These are phyloP conservation scores for Coemansia sp. DNA, from an alignment of 371 early-diverging fungal species.

Conservation along the genomic window DNA sequence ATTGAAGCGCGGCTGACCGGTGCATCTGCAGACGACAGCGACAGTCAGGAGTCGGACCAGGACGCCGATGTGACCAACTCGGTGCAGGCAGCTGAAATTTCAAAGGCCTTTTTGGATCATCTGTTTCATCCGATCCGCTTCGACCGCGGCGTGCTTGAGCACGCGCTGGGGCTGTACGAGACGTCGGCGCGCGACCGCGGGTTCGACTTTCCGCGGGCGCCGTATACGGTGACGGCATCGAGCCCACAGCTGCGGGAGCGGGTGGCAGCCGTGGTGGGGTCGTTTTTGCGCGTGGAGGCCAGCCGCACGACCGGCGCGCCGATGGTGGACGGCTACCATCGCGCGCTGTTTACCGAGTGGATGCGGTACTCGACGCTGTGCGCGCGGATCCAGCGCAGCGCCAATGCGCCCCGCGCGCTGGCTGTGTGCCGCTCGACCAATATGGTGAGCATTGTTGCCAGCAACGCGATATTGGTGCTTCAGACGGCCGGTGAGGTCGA, in stretches of 20 bases:
- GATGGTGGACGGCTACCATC: conserved; percentile 37
- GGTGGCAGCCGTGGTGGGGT: conserved; percentile 32
- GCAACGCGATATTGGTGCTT: conserved; percentile 29
- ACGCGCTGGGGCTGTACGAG: conserved; percentile 40
- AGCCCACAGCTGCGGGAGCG: conserved; percentile 36
- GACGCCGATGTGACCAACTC: not conserved
- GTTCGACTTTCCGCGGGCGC: conserved; percentile 27
- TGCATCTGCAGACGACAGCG: not conserved
- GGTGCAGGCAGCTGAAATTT: conserved; percentile 32
- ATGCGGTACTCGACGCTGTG: conserved; percentile 50
- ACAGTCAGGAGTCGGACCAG: not conserved
- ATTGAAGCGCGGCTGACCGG: conserved; percentile 32
- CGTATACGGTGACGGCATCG: conserved; percentile 7
- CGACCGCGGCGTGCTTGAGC: conserved; percentile 42
- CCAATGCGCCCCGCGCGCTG: conserved; percentile 37
- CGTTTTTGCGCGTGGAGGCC: conserved; percentile 23
- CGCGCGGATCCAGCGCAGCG: conserved; percentile 38
- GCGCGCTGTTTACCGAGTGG: conserved; percentile 48
- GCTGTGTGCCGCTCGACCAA: conserved; percentile 34
- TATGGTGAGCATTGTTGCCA: conserved; percentile 41
- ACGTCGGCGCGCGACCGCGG: conserved; percentile 36
- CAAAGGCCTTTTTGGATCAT: conserved; percentile 42
- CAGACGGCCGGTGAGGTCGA: conserved; percentile 36
- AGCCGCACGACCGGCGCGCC: conserved; percentile 19
- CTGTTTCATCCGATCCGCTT: conserved; percentile 45